Percentiles rank a stretch among this genome's conserved stretches.
Conservation (phyloP, 176 grass and related monocot species). For the Carex myosuroides region DNA sequence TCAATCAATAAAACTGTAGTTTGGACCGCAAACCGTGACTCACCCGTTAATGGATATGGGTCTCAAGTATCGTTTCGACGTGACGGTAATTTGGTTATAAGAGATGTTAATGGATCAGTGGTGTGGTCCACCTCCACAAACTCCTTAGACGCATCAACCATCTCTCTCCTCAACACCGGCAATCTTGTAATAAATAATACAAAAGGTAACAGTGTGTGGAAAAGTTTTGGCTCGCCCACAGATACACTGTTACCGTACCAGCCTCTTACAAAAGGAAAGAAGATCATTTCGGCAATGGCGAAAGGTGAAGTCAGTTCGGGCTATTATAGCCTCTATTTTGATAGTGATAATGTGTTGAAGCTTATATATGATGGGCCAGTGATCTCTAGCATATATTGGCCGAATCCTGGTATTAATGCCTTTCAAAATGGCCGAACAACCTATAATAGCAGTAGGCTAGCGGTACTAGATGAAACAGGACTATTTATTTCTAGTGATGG, state of each 20-base stretch:
- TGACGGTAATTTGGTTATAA: slow-evolving; percentile 12
- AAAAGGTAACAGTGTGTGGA: slow-evolving; percentile 26
- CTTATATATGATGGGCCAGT: slow-evolving; percentile 58
- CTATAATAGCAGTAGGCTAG: slow-evolving; percentile 53
- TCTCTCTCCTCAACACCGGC: slow-evolving; percentile 46
- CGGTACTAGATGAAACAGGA: slow-evolving; percentile 41
- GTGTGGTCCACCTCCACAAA: slow-evolving; percentile 44
- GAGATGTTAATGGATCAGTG: slow-evolving; percentile 47
- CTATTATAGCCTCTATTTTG: slow-evolving; percentile 54
- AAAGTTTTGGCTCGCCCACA: slow-evolving; percentile 63
- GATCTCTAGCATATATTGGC: slow-evolving; percentile 62
- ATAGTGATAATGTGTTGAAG: slow-evolving; percentile 52
- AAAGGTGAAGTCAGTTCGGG: not conserved
- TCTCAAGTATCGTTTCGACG: slow-evolving; percentile 9
- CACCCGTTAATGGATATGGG: slow-evolving; percentile 44
- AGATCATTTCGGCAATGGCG: slow-evolving; percentile 24
- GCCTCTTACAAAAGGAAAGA: slow-evolving; percentile 35
- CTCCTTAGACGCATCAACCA: slow-evolving; percentile 3
- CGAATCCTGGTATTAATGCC: slow-evolving; percentile 5
- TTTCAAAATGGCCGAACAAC: slow-evolving; percentile 13
- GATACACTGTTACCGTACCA: slow-evolving; percentile 54
- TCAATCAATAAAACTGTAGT: slow-evolving; percentile 18
- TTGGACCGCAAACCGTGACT: slow-evolving; percentile 33
- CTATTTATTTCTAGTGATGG: slow-evolving; percentile 50
- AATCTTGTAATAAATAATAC: slow-evolving; percentile 55